Conservation (phyloP, 495 filamentous ascomycete species). For the Xylaria nigripes region DNA sequence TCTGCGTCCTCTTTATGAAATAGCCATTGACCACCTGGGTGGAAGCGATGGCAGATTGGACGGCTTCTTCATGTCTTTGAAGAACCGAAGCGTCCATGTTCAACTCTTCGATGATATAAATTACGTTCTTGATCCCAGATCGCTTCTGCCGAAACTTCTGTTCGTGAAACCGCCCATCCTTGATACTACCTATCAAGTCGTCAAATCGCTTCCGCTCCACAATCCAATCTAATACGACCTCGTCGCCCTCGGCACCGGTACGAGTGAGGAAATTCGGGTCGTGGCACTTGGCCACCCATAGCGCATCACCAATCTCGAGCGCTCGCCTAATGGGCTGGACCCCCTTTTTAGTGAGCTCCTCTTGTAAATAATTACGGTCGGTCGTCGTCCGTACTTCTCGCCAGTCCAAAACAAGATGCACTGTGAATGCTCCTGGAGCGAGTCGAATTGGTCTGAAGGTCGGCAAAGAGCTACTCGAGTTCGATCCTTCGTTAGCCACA, state of each 20-base stretch:
- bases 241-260: constrained; percentile 58
- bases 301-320: constrained; percentile 65
- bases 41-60: constrained; percentile 66
- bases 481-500: constrained; percentile 33
- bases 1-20: constrained; percentile 70
- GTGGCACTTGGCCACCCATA: constrained; percentile 72
- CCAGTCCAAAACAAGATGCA: constrained; percentile 66
- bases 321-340: constrained; percentile 56
- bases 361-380: constrained; percentile 71
- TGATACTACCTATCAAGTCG: constrained; percentile 70
- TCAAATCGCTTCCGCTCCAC: constrained; percentile 78
- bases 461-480: constrained; percentile 33
- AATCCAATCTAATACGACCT: constrained; percentile 73
- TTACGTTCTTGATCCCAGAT: constrained; percentile 64
- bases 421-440: constrained; percentile 56
- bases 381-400: constrained; percentile 71
- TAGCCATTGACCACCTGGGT: constrained; percentile 78
- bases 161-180: constrained; percentile 76
- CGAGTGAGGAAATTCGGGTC: constrained; percentile 48
- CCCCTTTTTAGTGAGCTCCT: constrained; percentile 60
- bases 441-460: constrained; percentile 53
- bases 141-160: constrained; percentile 74
- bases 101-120: constrained; percentile 75
- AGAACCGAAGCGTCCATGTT: constrained; percentile 40
- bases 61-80: constrained; percentile 54